phyloP scores from a whole-genome alignment of 441 rosid genomes.

The Euphorbia corollata region DNA sequence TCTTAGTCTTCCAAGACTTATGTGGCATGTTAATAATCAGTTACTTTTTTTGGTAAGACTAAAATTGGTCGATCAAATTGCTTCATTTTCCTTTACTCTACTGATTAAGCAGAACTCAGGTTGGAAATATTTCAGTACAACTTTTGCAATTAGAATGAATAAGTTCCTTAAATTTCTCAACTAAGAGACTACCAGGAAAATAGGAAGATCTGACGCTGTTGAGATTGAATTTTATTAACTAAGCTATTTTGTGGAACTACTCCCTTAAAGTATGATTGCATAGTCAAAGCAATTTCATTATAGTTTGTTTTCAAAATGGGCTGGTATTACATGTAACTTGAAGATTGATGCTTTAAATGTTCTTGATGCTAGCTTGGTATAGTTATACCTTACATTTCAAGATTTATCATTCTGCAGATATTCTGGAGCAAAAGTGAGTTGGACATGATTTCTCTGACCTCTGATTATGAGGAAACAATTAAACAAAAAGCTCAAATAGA shows the following conservation, averaged over 20 bases:
- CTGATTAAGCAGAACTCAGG: neutral
- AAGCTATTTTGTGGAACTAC: neutral
- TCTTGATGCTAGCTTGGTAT: neutral
- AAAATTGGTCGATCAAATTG: neutral
- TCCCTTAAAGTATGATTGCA: neutral
- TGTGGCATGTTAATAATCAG: neutral
- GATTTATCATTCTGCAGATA: conserved; percentile 35
- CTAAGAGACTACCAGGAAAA: neutral
- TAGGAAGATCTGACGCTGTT: neutral
- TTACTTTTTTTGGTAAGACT: neutral
- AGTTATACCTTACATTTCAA: neutral
- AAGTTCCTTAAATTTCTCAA: neutral
- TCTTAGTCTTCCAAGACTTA: neutral
- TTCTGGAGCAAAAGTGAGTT: conserved; percentile 67
- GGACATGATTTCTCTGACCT: conserved; percentile 55
- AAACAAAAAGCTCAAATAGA: conserved; percentile 46
- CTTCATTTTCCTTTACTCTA: neutral
- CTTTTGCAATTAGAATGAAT: conserved; percentile 2
- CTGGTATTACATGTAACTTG: neutral
- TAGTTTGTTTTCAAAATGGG: neutral
- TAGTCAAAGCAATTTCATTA: neutral
- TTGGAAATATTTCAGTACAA: conserved; percentile 5
- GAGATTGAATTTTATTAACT: neutral
- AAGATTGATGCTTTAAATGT: neutral
- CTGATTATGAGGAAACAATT: conserved; percentile 53